Conservation (phyloP, 768 basidiomycete genomes). For the Macrolepiota dolichaula region DNA sequence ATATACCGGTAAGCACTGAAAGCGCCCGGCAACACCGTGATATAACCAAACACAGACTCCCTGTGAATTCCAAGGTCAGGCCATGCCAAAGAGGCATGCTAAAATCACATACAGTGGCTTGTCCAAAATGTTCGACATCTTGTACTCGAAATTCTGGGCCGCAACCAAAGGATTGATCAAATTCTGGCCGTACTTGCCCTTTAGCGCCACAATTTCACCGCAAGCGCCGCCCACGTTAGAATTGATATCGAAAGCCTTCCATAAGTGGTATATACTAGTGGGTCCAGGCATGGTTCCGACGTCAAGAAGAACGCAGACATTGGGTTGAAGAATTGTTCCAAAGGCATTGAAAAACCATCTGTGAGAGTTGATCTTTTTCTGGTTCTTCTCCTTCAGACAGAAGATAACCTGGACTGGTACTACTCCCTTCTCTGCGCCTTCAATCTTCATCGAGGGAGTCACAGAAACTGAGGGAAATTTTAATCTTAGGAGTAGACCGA, state of each 20-base stretch:
- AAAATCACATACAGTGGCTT: constrained; percentile 62
- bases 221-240: constrained; percentile 91
- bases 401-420: constrained; percentile 93
- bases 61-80: constrained; percentile 22
- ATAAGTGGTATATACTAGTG: constrained; percentile 86
- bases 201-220: constrained; percentile 92
- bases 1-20: constrained; percentile 92
- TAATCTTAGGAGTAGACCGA: not conserved
- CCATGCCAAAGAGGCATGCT: not conserved
- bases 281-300: constrained; percentile 82
- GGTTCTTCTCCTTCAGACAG: constrained; percentile 89
- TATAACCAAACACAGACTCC: constrained; percentile 89
- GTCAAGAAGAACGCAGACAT: constrained; percentile 90
- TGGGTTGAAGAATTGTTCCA: constrained; percentile 77
- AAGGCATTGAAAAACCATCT: constrained; percentile 95
- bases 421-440: constrained; percentile 72
- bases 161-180: constrained; percentile 70
- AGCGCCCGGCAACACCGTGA: constrained; percentile 89
- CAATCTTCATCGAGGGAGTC: constrained; percentile 76
- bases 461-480: constrained; percentile 58
- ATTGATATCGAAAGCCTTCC: constrained; percentile 94
- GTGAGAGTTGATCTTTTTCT: constrained; percentile 95
- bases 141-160: constrained; percentile 93
- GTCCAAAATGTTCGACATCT: constrained; percentile 91
- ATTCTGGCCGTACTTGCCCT: constrained; percentile 78